Evolutionary conservation across 106 monocot genomes (phyloP).

Genomic region (Allium fistulosum): DNA sequence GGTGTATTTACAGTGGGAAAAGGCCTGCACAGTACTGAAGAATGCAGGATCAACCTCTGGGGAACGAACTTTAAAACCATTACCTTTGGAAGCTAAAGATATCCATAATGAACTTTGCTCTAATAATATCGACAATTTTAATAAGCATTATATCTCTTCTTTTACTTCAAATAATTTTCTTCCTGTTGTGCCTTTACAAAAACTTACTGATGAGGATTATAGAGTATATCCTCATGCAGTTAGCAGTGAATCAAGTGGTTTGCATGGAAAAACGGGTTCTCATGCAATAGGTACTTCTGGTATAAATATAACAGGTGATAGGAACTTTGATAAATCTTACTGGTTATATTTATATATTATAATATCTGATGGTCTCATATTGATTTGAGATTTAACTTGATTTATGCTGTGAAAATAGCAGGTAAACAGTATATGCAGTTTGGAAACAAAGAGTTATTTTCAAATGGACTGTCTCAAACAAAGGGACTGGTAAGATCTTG

Average conservation of each 20-base stretch:
- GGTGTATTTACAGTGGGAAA: slow-evolving; percentile 71
- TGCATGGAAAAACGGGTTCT: slow-evolving; percentile 7
- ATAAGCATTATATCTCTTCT: slow-evolving; percentile 28
- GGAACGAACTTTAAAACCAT: slow-evolving; percentile 21
- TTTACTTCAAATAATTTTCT: slow-evolving; percentile 43
- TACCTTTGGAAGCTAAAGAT: slow-evolving; percentile 46
- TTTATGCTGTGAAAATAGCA: neutral
- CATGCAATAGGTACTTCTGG: slow-evolving; percentile 3
- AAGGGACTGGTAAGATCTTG: slow-evolving; percentile 16
- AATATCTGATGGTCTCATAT: no score
- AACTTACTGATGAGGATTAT: slow-evolving; percentile 64
- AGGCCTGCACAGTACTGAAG: slow-evolving; percentile 47
- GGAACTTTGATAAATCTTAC: neutral
- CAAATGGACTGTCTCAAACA: slow-evolving; percentile 3
- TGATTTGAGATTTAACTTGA: no score
- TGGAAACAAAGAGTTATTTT: slow-evolving; percentile 9
- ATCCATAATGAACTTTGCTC: slow-evolving; percentile 74
- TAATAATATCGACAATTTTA: slow-evolving; percentile 47
- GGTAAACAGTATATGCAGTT: slow-evolving; percentile 8
- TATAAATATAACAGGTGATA: slow-evolving; percentile 13
- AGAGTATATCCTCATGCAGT: slow-evolving; percentile 11
- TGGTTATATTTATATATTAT: no score
- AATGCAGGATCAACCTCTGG: slow-evolving; percentile 12
- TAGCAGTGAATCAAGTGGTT: slow-evolving; percentile 5
- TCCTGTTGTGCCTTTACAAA: slow-evolving; percentile 99